These are phyloP conservation scores for Suillus paluster DNA, from an alignment of 768 basidiomycete genomes.

Conservation along the genomic window DNA sequence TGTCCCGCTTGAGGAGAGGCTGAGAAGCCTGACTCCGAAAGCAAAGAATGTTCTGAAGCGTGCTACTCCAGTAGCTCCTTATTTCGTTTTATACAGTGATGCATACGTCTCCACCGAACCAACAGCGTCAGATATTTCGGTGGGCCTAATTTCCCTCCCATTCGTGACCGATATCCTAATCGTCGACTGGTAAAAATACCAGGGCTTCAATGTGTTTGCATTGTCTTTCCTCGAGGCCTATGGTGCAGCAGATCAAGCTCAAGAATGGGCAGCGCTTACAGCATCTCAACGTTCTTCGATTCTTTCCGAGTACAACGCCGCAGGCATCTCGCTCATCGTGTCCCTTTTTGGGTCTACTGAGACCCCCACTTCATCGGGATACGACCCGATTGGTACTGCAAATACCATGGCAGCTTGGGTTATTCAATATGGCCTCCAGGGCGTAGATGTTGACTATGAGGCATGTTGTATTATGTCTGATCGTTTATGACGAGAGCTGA, in stretches of 20 bases:
- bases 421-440: conserved; percentile 50
- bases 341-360: conserved; percentile 53
- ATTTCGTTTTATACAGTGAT: conserved; percentile 50
- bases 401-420: conserved; percentile 51
- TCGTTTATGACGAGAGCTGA: conserved; percentile 1
- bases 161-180: conserved; percentile 6
- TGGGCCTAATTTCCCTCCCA: conserved; percentile 19
- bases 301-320: conserved; percentile 52
- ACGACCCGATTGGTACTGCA: conserved; percentile 44
- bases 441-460: conserved; percentile 61
- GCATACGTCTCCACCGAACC: conserved; percentile 50
- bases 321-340: conserved; percentile 63
- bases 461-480: conserved; percentile 15
- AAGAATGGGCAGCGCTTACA: conserved; percentile 47
- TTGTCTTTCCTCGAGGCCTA: conserved; percentile 47
- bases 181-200: neutral
- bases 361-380: conserved; percentile 46
- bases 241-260: conserved; percentile 50
- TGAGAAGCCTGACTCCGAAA: conserved; percentile 22
- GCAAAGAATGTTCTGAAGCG: conserved; percentile 27
- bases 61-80: conserved; percentile 49
- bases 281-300: conserved; percentile 43
- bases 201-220: conserved; percentile 27
- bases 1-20: conserved; percentile 25
- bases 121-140: conserved; percentile 46